Conservation (phyloP, 2,329 filamentous ascomycete species). For the Trichoderma koningiopsis region DNA sequence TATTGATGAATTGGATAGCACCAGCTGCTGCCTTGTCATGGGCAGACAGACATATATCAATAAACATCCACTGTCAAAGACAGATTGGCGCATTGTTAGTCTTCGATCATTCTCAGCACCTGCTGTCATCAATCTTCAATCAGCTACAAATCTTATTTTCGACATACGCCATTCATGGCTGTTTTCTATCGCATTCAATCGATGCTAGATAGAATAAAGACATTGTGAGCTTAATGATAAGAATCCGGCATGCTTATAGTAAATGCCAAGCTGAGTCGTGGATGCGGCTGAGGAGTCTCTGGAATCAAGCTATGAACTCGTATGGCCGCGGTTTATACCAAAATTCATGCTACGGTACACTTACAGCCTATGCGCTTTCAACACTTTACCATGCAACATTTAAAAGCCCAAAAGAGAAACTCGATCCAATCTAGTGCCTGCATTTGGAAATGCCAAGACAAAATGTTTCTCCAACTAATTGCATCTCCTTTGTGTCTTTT, state of each 20-base stretch:
- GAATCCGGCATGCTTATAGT: neutral
- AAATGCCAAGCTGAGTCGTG: neutral
- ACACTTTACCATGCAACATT: neutral
- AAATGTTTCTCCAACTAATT: neutral
- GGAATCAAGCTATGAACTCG: no score
- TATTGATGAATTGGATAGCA: no score
- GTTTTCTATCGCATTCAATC: neutral
- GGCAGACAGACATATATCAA: no score
- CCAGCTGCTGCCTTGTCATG: no score
- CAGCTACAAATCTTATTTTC: neutral
- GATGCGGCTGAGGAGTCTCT: neutral
- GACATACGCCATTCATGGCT: neutral
- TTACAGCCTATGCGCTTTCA: neutral
- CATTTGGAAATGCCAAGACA: slow-evolving; percentile 2
- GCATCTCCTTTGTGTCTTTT: neutral
- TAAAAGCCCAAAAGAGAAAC: neutral
- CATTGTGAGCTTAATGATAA: neutral
- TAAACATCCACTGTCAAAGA: no score
- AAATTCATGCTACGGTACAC: no score
- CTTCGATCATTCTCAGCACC: neutral
- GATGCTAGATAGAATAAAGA: neutral
- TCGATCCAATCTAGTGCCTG: neutral
- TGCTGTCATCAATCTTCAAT: neutral
- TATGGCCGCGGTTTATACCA: no score
- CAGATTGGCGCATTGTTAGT: no score